Base-by-base conservation (phyloP, 345 rosid species). In the Corchorus capsularis region DNA sequence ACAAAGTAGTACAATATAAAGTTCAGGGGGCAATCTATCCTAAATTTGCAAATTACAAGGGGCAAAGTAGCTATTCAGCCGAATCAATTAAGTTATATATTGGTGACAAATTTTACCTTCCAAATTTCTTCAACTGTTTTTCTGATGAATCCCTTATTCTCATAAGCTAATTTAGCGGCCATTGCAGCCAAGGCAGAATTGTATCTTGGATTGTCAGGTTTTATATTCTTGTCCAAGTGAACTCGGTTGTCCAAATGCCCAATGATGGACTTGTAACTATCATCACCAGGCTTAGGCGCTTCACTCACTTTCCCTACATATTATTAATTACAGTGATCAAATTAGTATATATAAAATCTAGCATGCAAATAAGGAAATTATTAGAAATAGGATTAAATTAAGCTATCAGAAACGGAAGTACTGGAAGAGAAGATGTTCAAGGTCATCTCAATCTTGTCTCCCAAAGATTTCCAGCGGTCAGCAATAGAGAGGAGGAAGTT, bases 161-260 rank as follows among this genome's bases (percentile, higher is more conserved):
- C 73, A 69, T 34, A 69, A 53, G 61, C 73, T 52, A 69, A 13
- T 9, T 69, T 69, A 34, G 73, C 46, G 6, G 61, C 61, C 73
- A 69, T 69, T 69, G 9, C 60, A 34, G 73, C 73, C 73, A 52
- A 20, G 52, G 61, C 73, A 52, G 61, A 69, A 53, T 69, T 69
- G 19, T 69, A 69, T 17, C 61, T 69, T 1, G 34, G 16, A 69
- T 69, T 34, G 52, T 61, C 73, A 17, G 73, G 47, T 52, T 53
- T 0, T 15, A 69, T 52, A 2, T 17, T 69, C 46, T 69, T 0
- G 34, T 52, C 73, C 34, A 69, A 52, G 35, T 69, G 34, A 53
- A 69, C 15, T 27, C 73, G 61, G 8, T 9, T 52, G 32, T 69
- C 73, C 2, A 69, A 12, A 69, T 17, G 34, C 5, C 61, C 73